phyloP scores from a whole-genome alignment of 202 grass and related monocot genomes.

The Dendrocalamus latiflorus region DNA sequence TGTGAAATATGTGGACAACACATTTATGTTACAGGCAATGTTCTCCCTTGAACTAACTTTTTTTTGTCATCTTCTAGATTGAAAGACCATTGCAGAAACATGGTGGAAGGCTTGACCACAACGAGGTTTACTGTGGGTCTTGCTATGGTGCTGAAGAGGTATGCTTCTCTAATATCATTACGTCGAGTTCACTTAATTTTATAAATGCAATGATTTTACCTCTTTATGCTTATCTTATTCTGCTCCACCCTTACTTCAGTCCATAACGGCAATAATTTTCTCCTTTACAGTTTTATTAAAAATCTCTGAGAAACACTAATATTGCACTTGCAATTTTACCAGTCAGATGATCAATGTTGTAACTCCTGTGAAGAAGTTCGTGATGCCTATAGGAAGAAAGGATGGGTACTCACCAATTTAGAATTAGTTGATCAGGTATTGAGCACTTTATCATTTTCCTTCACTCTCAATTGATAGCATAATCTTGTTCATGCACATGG shows the following conservation, averaged over 20 bases:
- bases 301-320: conserved; percentile 26
- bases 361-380: conserved; percentile 96
- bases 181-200: background rate
- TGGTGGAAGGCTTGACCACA: conserved; percentile 90
- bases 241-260: background rate
- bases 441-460: background rate
- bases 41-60: conserved; percentile 23
- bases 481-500: conserved; percentile 18
- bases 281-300: background rate
- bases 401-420: conserved; percentile 68
- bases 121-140: conserved; percentile 95
- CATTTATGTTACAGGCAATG: conserved; percentile 7
- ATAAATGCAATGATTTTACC: background rate
- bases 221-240: background rate
- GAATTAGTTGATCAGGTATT: conserved; percentile 87
- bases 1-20: background rate
- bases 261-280: conserved; percentile 2
- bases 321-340: conserved; percentile 36
- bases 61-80: no score
- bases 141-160: conserved; percentile 89
- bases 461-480: background rate
- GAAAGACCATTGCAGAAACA: conserved; percentile 92
- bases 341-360: conserved; percentile 95
- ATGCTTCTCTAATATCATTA: background rate
- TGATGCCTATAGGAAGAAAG: conserved; percentile 85